Evolutionary conservation across 1,284 basidiomycete genomes (phyloP).

Genomic region (Thelephora terrestris): DNA sequence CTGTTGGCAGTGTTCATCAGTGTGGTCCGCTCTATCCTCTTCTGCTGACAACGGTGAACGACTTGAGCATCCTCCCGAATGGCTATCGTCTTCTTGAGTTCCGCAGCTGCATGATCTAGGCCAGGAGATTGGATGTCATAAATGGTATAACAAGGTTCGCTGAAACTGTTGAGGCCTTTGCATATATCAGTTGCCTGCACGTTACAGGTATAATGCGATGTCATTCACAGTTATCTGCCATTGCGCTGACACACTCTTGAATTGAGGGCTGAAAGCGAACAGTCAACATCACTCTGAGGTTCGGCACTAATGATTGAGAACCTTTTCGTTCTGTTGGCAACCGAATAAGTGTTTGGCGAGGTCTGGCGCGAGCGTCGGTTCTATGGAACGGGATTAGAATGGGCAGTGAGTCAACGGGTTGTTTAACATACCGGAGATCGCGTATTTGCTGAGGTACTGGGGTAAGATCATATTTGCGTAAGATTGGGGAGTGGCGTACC

Average conservation of each 20-base stretch:
- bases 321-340: conserved; percentile 66
- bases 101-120: conserved; percentile 26
- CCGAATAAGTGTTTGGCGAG: conserved; percentile 43
- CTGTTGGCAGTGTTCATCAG: conserved; percentile 30
- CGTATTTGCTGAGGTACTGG: conserved; percentile 34
- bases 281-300: conserved; percentile 3
- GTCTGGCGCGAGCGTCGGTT: conserved; percentile 38
- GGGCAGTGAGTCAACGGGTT: background rate
- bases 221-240: conserved; percentile 52
- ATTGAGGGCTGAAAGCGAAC: conserved; percentile 44
- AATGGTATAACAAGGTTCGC: conserved; percentile 48
- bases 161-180: conserved; percentile 46
- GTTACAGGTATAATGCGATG: background rate
- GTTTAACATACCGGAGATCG: conserved; percentile 35
- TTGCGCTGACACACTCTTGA: conserved; percentile 48
- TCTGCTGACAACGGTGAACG: conserved; percentile 32
- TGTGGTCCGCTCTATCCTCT: conserved; percentile 34
- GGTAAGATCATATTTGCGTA: conserved; percentile 1
- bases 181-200: conserved; percentile 4
- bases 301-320: conserved; percentile 13
- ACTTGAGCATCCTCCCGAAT: conserved; percentile 27
- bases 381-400: conserved; percentile 12
- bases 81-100: conserved; percentile 30
- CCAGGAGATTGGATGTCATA: conserved; percentile 38
- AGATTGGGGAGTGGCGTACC: conserved; percentile 23